Evolutionary conservation across 2,329 filamentous ascomycete species (phyloP).

Genomic region (Colletotrichum kahawae): DNA sequence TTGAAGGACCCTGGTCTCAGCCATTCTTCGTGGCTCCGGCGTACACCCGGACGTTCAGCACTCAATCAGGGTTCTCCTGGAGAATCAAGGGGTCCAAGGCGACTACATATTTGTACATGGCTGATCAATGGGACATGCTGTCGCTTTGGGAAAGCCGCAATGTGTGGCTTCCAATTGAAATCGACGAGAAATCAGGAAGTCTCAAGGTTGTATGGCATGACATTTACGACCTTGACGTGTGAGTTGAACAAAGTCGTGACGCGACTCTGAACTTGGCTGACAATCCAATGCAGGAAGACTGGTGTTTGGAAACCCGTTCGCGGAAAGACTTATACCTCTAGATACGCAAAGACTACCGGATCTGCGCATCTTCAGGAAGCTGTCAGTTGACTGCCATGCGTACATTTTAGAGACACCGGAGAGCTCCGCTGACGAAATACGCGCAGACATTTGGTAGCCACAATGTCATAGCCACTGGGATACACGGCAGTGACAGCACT

Average conservation of each 20-base stretch:
- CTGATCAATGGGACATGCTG: conserved; percentile 55
- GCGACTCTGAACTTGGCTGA: neutral
- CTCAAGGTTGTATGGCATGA: conserved; percentile 57
- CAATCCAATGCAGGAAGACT: conserved; percentile 35
- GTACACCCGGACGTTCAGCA: conserved; percentile 58
- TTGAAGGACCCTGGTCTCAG: conserved; percentile 57
- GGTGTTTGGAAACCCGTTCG: conserved; percentile 51
- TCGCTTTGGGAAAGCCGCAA: conserved; percentile 60
- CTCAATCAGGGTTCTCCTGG: conserved; percentile 54
- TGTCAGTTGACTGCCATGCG: neutral
- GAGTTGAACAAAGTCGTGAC: neutral
- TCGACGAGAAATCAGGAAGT: conserved; percentile 53
- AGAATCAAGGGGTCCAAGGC: conserved; percentile 52
- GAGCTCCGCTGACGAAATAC: neutral
- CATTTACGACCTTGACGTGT: conserved; percentile 55
- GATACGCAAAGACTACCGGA: conserved; percentile 45
- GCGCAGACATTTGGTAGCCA: conserved; percentile 46
- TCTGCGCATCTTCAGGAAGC: conserved; percentile 56
- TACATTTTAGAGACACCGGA: neutral
- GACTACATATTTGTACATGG: conserved; percentile 55
- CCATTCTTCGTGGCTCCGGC: conserved; percentile 52
- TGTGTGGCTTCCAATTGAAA: conserved; percentile 58
- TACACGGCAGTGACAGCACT: conserved; percentile 57
- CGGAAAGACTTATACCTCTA: conserved; percentile 51
- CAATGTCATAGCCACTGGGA: conserved; percentile 52